Evolutionary conservation across 164 flowering plant species (phyloP), one percentile per base, ranked within the genome.

Genomic region (Sedum album): DNA sequence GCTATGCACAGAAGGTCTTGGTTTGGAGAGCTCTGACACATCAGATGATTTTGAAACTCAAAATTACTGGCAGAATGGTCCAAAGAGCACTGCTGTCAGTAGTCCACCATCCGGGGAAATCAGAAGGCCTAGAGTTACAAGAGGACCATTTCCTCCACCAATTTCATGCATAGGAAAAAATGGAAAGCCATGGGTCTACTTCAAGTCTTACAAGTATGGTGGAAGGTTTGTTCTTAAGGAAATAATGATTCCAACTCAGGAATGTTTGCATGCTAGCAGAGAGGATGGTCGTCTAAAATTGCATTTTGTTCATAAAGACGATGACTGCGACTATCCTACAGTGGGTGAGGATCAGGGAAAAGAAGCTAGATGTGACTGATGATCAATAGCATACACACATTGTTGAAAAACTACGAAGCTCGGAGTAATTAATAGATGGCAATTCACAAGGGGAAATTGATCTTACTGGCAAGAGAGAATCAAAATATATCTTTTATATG

Each of bases 151-250:
- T 25, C 98, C 98, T 20, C 98, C 98, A 1, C 97, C 98, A 0
- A 89, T 91, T 31, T 83, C 98, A 39, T 73, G 82, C 46, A 82
- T 91, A 33, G 89, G 96, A 7, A 82, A 78, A 73, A 83, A 69
- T 46, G 98, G 98, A 10, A 89, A 79, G 83, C 90, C 96, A 0
- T 74, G 83, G 78, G 88, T 91, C 57, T 77, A 73, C 72, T 85
- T 88, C 57, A 79, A 74, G 70, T 82, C 91, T 33, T 88, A 78
- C 36, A 70, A 86, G 67, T 69, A 83, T 1, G 80, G 85, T 65
- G 97, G 96, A 0, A 84, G 98, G 74, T 85, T 93, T 71, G 82
- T 90, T 49, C 83, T 93, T 1, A 86, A 78, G 75, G 88, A 88
- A 77, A 67, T 84, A 15, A 81, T 81, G 70, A 78, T 85, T 21